Conservation (phyloP, 1,284 basidiomycete species). For the Sphaerobolus stellatus region DNA sequence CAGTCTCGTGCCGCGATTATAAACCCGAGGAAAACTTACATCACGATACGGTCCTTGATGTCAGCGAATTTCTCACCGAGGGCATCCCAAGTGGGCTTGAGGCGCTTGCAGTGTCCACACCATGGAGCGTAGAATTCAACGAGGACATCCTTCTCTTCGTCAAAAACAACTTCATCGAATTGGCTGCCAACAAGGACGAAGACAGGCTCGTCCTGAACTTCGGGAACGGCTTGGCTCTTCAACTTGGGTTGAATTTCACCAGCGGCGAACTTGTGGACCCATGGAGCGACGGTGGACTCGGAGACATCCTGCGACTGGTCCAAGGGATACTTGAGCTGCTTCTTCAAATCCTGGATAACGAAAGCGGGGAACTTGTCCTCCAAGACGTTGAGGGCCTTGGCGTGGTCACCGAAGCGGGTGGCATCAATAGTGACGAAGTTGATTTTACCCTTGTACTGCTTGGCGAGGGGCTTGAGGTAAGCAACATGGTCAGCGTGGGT, state of each 20-base stretch:
- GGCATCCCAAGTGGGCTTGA: slow-evolving; percentile 92
- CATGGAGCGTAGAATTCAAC: slow-evolving; percentile 97
- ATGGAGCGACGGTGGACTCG: slow-evolving; percentile 54
- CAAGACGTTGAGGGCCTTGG: slow-evolving; percentile 86
- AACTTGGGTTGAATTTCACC: slow-evolving; percentile 82
- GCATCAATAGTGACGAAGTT: slow-evolving; percentile 99
- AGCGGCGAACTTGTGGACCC: slow-evolving; percentile 66
- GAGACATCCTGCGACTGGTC: slow-evolving; percentile 67
- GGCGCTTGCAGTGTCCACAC: slow-evolving; percentile 96
- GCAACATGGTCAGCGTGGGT: slow-evolving; percentile 69
- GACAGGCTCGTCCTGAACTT: slow-evolving; percentile 80
- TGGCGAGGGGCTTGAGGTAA: slow-evolving; percentile 73
- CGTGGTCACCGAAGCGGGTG: slow-evolving; percentile 93
- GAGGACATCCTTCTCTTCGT: slow-evolving; percentile 93
- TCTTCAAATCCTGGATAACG: slow-evolving; percentile 85
- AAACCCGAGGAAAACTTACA: slow-evolving; percentile 57
- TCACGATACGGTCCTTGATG: slow-evolving; percentile 76
- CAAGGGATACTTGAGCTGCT: slow-evolving; percentile 89
- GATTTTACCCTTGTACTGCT: slow-evolving; percentile 78
- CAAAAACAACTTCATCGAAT: slow-evolving; percentile 84
- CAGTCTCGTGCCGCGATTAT: slow-evolving; percentile 8
- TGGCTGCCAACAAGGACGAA: slow-evolving; percentile 86
- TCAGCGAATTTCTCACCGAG: slow-evolving; percentile 84
- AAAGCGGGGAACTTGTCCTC: slow-evolving; percentile 91
- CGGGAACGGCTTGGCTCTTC: slow-evolving; percentile 90